A percentile compares a stretch with the other conserved stretches of the same genome.
phyloP scores from a whole-genome alignment of 768 basidiomycete species.

The Termitomyces sp. region DNA sequence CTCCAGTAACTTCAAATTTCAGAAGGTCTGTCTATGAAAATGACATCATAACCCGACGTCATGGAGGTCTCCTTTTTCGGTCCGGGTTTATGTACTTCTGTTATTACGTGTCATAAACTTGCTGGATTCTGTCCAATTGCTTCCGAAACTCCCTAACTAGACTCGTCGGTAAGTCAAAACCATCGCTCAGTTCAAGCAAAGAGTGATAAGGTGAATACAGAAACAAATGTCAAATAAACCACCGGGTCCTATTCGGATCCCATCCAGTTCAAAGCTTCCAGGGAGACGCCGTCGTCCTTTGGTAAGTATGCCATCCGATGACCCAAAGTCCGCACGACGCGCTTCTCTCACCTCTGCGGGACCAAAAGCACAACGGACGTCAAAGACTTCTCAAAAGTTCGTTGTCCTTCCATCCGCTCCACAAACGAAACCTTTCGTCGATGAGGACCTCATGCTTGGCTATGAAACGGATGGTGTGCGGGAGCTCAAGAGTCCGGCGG shows the following conservation, averaged over 20 bases:
- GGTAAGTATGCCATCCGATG: slow-evolving; percentile 26
- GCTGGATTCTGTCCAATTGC: no score
- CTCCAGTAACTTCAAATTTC: no score
- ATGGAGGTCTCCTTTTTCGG: no score
- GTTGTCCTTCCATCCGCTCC: slow-evolving; percentile 88
- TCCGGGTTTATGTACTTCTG: no score
- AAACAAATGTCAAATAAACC: slow-evolving; percentile 7
- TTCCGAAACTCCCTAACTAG: no score
- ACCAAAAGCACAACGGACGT: slow-evolving; percentile 69
- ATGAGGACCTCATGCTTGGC: slow-evolving; percentile 52
- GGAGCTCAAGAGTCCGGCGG: slow-evolving; percentile 81
- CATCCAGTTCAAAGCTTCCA: slow-evolving; percentile 24
- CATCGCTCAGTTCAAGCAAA: neutral
- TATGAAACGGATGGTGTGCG: slow-evolving; percentile 66
- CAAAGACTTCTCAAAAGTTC: slow-evolving; percentile 89
- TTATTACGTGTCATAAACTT: no score
- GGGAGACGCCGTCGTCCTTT: slow-evolving; percentile 24
- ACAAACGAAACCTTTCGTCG: slow-evolving; percentile 70
- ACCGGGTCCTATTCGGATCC: slow-evolving; percentile 16
- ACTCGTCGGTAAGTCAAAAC: neutral
- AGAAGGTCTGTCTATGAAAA: no score
- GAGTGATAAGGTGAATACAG: neutral
- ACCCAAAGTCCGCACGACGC: slow-evolving; percentile 25
- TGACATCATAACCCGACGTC: no score
- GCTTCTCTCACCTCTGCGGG: slow-evolving; percentile 35